These are phyloP conservation scores for Aciculoconidium aculeatum DNA, from an alignment of 805 yeast species.

Conservation along the genomic window DNA sequence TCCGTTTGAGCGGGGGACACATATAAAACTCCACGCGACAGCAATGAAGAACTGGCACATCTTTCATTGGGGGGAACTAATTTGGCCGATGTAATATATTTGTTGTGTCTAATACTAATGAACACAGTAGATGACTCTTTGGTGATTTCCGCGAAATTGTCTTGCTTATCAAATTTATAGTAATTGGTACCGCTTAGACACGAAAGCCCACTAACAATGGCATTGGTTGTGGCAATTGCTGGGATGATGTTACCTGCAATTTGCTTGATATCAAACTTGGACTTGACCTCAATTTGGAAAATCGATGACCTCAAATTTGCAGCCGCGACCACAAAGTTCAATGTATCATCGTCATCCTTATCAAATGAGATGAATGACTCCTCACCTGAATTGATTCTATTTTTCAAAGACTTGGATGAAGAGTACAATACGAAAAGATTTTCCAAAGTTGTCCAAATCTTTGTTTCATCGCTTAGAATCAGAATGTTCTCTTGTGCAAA, in stretches of 20 bases:
- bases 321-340: conserved; percentile 81
- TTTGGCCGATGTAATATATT: conserved; percentile 59
- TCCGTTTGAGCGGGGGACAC: conserved; percentile 22
- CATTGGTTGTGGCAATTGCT: conserved; percentile 97
- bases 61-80: conserved; percentile 57
- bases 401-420: conserved; percentile 45
- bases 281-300: conserved; percentile 63
- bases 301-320: conserved; percentile 70
- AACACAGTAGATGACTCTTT: conserved; percentile 26
- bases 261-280: conserved; percentile 84
- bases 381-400: conserved; percentile 34
- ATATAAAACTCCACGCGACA: conserved; percentile 43
- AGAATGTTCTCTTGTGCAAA: conserved; percentile 4
- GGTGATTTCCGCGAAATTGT: conserved; percentile 22
- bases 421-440: conserved; percentile 54
- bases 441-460: conserved; percentile 57
- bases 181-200: conserved; percentile 62
- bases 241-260: conserved; percentile 98
- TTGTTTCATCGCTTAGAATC: conserved; percentile 30
- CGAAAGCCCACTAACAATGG: conserved; percentile 87
- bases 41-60: conserved; percentile 66
- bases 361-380: conserved; percentile 59
- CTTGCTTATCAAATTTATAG: conserved; percentile 23
- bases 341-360: conserved; percentile 90
- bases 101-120: conserved; percentile 44